Conservation (phyloP, 768 basidiomycete genomes). For the Termitomyces sp. region DNA sequence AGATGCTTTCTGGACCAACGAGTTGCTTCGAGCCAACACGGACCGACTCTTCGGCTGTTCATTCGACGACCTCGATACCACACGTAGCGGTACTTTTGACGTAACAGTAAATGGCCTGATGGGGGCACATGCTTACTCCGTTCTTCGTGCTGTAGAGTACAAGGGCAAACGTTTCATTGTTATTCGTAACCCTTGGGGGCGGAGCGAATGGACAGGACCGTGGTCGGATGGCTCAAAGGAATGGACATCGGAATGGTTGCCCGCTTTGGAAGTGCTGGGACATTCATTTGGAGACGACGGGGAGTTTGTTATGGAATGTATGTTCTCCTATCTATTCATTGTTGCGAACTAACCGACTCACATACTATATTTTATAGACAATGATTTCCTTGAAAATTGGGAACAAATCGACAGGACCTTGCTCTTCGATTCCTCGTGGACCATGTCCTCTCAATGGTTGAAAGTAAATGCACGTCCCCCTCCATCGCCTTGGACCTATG, state of each 20-base stretch:
- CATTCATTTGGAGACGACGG: constrained; percentile 52
- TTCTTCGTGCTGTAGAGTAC: constrained; percentile 45
- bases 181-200: constrained; percentile 52
- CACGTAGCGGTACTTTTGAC: constrained; percentile 22
- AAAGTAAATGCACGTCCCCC: constrained; percentile 25
- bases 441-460: constrained; percentile 39
- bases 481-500: constrained; percentile 33
- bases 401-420: constrained; percentile 34
- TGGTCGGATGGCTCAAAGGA: constrained; percentile 59
- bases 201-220: constrained; percentile 45
- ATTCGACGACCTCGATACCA: constrained; percentile 28
- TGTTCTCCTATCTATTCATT: constrained; percentile 6
- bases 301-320: constrained; percentile 55
- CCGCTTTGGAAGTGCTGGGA: constrained; percentile 34
- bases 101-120: constrained; percentile 34
- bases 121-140: constrained; percentile 44
- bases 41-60: constrained; percentile 51
- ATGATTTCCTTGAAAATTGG: constrained; percentile 36
- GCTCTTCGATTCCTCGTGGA: constrained; percentile 38
- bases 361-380: constrained; percentile 17
- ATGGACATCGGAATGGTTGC: constrained; percentile 52
- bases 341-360: too few relatives aligned
- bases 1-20: constrained; percentile 49
- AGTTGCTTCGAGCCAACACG: constrained; percentile 41
- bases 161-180: constrained; percentile 49